Percentiles rank a stretch among this genome's conserved stretches.
Conservation (phyloP, 1,284 basidiomycete genomes). For the Rhizopogon hawkerae region DNA sequence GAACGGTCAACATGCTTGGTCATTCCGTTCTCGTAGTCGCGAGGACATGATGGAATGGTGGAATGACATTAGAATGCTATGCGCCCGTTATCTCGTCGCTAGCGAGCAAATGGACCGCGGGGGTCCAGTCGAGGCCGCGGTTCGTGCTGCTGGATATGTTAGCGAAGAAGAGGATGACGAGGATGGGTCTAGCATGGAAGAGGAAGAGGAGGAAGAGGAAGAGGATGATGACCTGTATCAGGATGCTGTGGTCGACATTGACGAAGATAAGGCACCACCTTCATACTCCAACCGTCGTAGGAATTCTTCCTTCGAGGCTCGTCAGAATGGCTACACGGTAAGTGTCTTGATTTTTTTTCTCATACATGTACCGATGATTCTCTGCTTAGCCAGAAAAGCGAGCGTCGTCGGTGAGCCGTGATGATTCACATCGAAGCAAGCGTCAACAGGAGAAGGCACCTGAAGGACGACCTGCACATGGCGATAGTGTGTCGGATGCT, state of each 20-base stretch:
- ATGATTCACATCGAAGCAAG: constrained; percentile 39
- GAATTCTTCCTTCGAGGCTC: constrained; percentile 41
- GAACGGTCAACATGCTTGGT: constrained; percentile 68
- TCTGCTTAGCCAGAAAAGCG: constrained; percentile 36
- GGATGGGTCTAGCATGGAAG: constrained; percentile 67
- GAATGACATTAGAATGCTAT: constrained; percentile 97
- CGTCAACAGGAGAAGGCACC: constrained; percentile 68
- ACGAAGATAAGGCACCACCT: constrained; percentile 34
- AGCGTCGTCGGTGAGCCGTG: constrained; percentile 11
- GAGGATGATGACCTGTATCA: constrained; percentile 34
- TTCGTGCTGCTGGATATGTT: constrained; percentile 79
- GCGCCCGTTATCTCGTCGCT: constrained; percentile 91
- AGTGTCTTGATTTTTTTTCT: constrained; percentile 24
- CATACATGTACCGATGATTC: constrained; percentile 9
- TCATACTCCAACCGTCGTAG: constrained; percentile 38
- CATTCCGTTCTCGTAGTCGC: constrained; percentile 82
- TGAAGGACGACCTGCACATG: constrained; percentile 39
- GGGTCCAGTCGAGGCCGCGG: constrained; percentile 90
- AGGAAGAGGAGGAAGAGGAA: constrained; percentile 61
- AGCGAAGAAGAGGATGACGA: constrained; percentile 72
- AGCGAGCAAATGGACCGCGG: constrained; percentile 90
- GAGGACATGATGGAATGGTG: constrained; percentile 99
- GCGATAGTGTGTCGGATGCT: constrained; percentile 13
- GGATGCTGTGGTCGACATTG: constrained; percentile 32
- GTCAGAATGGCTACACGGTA: constrained; percentile 67